These are phyloP conservation scores for Coemansia sp. DNA, from an alignment of 192 early-diverging fungal species.

Conservation along the genomic window DNA sequence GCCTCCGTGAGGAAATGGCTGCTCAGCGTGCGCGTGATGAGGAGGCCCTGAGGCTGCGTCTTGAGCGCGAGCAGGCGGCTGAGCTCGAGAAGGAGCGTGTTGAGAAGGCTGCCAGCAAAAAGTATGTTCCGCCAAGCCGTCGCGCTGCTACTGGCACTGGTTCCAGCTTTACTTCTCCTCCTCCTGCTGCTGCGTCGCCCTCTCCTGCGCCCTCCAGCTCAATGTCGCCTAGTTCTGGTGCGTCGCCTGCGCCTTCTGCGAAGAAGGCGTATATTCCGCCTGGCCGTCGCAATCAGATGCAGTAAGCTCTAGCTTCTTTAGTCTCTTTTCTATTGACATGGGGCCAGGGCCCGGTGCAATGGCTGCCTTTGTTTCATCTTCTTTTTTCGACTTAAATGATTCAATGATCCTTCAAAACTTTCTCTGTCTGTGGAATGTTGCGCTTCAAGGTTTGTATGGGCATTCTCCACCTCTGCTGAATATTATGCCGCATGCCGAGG, in stretches of 20 bases:
- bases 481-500: too few relatives aligned
- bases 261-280: slow-evolving; percentile 45
- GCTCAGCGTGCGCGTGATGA: slow-evolving; percentile 47
- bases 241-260: not conserved
- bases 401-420: not conserved
- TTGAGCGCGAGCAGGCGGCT: slow-evolving; percentile 29
- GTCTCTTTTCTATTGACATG: not conserved
- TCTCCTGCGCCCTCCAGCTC: not conserved
- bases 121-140: slow-evolving; percentile 46
- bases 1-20: slow-evolving; percentile 44
- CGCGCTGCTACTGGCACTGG: slow-evolving; percentile 8
- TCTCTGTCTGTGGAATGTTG: too few relatives aligned
- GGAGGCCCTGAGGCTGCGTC: slow-evolving; percentile 52
- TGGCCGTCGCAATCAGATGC: slow-evolving; percentile 18
- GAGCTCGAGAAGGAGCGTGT: slow-evolving; percentile 35
- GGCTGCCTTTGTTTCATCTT: not conserved
- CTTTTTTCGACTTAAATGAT: not conserved
- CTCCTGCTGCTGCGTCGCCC: not conserved
- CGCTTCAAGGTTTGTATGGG: too few relatives aligned
- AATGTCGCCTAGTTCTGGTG: not conserved
- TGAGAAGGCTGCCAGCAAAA: slow-evolving; percentile 13
- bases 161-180: not conserved
- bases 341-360: not conserved
- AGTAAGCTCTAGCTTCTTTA: not conserved
- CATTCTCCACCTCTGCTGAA: too few relatives aligned